A percentile compares a stretch with the other conserved stretches of the same genome.
Conservation (phyloP, 768 basidiomycete genomes). For the Punctularia strigosozonata region DNA sequence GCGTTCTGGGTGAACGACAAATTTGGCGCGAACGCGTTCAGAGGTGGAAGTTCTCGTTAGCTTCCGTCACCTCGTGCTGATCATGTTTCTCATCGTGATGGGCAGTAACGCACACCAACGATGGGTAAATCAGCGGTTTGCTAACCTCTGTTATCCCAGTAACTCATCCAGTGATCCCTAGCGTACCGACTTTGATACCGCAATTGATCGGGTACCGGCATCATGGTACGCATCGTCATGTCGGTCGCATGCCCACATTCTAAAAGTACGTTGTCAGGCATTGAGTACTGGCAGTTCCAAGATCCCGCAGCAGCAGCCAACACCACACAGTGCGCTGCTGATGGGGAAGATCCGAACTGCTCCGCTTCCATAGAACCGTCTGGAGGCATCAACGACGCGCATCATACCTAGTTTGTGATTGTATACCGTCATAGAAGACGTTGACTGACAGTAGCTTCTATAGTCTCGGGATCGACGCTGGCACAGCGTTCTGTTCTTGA, state of each 20-base stretch:
- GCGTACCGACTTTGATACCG: slow-evolving; percentile 42
- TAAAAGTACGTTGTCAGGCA: slow-evolving; percentile 20
- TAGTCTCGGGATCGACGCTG: too few species aligned
- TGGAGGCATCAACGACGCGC: slow-evolving; percentile 31
- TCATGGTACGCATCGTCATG: slow-evolving; percentile 27
- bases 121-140: slow-evolving; percentile 23
- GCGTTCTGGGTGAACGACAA: background rate
- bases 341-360: slow-evolving; percentile 38
- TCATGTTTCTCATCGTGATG: slow-evolving; percentile 1
- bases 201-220: slow-evolving; percentile 37
- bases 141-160: background rate
- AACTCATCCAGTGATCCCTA: slow-evolving; percentile 8
- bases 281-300: slow-evolving; percentile 38
- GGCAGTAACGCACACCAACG: slow-evolving; percentile 38
- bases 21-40: background rate
- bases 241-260: too few species aligned
- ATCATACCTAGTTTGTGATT: too few species aligned
- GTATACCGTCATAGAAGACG: too few species aligned
- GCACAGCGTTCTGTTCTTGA: too few species aligned
- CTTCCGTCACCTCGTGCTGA: background rate
- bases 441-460: too few species aligned
- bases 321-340: slow-evolving; percentile 27
- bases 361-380: slow-evolving; percentile 37
- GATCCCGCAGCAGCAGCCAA: slow-evolving; percentile 30
- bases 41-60: background rate